A percentile compares a stretch with the other conserved stretches of the same genome.
Evolutionary conservation across 352 stramenopile species (phyloP).

Genomic region (Globisporangium sylvaticum): DNA sequence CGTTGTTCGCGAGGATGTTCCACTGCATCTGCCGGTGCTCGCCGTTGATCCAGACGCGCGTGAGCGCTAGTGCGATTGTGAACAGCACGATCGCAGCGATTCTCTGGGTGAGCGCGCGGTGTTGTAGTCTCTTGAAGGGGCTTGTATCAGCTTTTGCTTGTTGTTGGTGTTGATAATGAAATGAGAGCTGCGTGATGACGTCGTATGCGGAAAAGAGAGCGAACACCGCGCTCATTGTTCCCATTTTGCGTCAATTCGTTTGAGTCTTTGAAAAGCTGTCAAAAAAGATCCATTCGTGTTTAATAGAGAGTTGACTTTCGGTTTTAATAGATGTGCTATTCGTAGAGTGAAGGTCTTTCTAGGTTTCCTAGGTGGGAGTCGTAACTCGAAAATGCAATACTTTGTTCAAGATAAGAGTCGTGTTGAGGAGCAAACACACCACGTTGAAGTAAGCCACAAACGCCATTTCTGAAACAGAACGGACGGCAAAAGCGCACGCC

Average conservation of each 20-base stretch:
- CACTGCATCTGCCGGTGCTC: conserved; percentile 65
- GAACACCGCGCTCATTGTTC: conserved; percentile 33
- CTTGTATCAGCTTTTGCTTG: background rate
- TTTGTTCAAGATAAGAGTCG: background rate
- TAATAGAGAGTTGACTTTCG: background rate
- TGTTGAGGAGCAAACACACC: background rate
- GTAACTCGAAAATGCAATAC: background rate
- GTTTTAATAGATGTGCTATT: background rate
- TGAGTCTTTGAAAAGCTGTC: background rate
- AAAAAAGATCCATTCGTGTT: background rate
- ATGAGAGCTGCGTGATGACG: conserved; percentile 20
- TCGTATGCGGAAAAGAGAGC: conserved; percentile 73
- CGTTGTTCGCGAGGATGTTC: conserved; percentile 86
- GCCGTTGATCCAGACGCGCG: conserved; percentile 67
- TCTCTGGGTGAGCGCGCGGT: conserved; percentile 5
- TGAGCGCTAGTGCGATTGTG: conserved; percentile 17
- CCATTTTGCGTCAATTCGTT: background rate
- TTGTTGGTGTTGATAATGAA: background rate
- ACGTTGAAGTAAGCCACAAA: background rate
- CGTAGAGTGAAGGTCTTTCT: background rate
- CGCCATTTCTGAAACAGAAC: background rate
- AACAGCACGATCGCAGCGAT: conserved; percentile 17
- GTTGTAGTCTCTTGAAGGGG: background rate
- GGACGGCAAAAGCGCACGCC: background rate
- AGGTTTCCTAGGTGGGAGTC: background rate